Evolutionary conservation across 345 rosid genomes (phyloP), one percentile per base, ranked within the genome.

Genomic region (Citrus mangshanensis): DNA sequence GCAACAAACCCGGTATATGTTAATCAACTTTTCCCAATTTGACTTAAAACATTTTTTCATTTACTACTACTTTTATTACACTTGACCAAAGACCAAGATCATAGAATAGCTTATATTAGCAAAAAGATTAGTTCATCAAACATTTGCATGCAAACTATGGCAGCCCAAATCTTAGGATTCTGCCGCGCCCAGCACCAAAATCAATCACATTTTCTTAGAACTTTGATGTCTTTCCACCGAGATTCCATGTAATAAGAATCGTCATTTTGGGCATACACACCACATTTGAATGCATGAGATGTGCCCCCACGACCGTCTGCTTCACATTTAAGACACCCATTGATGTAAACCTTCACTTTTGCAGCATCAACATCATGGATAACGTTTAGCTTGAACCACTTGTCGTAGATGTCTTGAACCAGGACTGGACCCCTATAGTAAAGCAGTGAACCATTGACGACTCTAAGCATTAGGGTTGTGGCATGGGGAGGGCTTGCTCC

Each of bases 381-480:
- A 35, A 87, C 83, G 24, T 83, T 83, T 22, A 85, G 72, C 66
- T 46, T 27, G 59, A 85, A 82, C 87, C 88, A 81, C 35, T 67
- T 74, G 59, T 81, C 9, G 5, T 84, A 84, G 8, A 84, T 37
- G 28, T 81, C 56, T 3, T 62, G 10, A 1, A 61, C 55, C 38
- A 84, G 24, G 18, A 78, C 74, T 4, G 78, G 78, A 56, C 70
- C 40, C 21, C 38, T 40, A 64, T 83, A 85, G 70, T 83, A 85
- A 18, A 73, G 25, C 34, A 86, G 58, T 13, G 83, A 59, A 1
- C 88, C 89, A 1, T 77, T 60, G 73, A 78, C 77, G 21, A 86
- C 85, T 30, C 87, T 77, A 2, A 85, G 66, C 80, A 83, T 79
- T 24, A 80, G 21, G 14, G 87, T 81, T 8, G 83, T 78, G 9